Evolutionary conservation across 257 asterid genomes (phyloP), one percentile per base, ranked within the genome.

Genomic region (Capsicum rhomboideum): DNA sequence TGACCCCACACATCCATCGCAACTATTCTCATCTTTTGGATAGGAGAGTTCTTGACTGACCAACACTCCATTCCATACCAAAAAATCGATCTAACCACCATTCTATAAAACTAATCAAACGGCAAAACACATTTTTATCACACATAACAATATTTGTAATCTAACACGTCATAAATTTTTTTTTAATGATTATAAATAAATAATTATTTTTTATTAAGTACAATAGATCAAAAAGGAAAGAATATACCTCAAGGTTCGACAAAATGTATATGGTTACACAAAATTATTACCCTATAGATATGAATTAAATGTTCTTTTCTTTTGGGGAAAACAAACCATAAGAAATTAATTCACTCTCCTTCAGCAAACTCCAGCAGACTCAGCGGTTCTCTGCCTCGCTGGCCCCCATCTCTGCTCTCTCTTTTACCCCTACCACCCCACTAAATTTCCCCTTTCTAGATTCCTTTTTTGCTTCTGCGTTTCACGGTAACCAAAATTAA

Each of bases 391-490:
- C 77, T 77, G 61, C 10, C 61, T 58, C 29, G 78, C 50, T 83
- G 86, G 83, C 79, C 86, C 86, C 86, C 86, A 82, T 49, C 55
- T 82, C 49, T 61, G 28, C 20, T 61, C 42, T 52, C 10, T 21
- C 74, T 34, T 44, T 17, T 42, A n/a, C 55, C n/a, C 23, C 53
- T 14, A 14, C 53, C 83, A 52, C 29, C 29, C 1, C 52, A 9
- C n/a, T 56, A 5, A 6, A 44, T 42, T 18, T 0, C 18, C 66
- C 69, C 21, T 8, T 52, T 26, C 37, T 49, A 64, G 79, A 82
- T 74, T 20, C 68, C 69, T 6, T 82, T 82, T 5, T 58, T 31
- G 74, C 64, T 23, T 28, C 79, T 14, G 79, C 84, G 10, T 6
- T 49, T 50, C 28, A 49, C 42, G 18, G 58, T 8, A 4, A 34